Conservation (phyloP, 1,139 yeast species). For the Yamadazyma atmosphaerica region DNA sequence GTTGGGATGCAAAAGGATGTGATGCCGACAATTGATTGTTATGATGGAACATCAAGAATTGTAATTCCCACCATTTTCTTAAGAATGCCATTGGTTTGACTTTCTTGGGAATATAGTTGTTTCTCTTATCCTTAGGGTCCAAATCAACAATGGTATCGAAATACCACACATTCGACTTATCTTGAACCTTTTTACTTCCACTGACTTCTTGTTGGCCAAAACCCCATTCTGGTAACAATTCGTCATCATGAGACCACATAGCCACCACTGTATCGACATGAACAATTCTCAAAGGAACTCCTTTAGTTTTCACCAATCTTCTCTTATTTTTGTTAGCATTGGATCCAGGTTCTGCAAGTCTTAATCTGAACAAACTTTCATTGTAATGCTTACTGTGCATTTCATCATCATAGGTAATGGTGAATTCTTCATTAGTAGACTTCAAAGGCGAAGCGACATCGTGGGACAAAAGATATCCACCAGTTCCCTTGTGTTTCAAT, state of each 20-base stretch:
- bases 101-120: slow-evolving; percentile 55
- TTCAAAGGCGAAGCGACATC: slow-evolving; percentile 96
- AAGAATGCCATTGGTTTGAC: slow-evolving; percentile 68
- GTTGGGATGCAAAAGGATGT: slow-evolving; percentile 96
- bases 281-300: slow-evolving; percentile 63
- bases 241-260: slow-evolving; percentile 91
- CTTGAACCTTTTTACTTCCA: slow-evolving; percentile 82
- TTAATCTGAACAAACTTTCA: slow-evolving; percentile 78
- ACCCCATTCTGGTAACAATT: slow-evolving; percentile 90
- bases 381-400: slow-evolving; percentile 45
- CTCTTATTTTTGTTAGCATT: slow-evolving; percentile 44
- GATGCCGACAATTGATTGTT: slow-evolving; percentile 83
- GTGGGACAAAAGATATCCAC: slow-evolving; percentile 80
- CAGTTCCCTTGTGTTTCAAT: slow-evolving; percentile 78
- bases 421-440: slow-evolving; percentile 90
- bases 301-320: slow-evolving; percentile 65
- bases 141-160: slow-evolving; percentile 73
- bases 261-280: slow-evolving; percentile 90
- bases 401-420: slow-evolving; percentile 60
- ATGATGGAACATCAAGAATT: slow-evolving; percentile 85
- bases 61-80: slow-evolving; percentile 87
- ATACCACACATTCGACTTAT: slow-evolving; percentile 69
- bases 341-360: slow-evolving; percentile 41
- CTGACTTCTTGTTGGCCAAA: slow-evolving; percentile 89
- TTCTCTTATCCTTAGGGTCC: slow-evolving; percentile 55